Evolutionary conservation across 139 green algal genomes (phyloP).

Genomic region (Chlamydomonas applanata): DNA sequence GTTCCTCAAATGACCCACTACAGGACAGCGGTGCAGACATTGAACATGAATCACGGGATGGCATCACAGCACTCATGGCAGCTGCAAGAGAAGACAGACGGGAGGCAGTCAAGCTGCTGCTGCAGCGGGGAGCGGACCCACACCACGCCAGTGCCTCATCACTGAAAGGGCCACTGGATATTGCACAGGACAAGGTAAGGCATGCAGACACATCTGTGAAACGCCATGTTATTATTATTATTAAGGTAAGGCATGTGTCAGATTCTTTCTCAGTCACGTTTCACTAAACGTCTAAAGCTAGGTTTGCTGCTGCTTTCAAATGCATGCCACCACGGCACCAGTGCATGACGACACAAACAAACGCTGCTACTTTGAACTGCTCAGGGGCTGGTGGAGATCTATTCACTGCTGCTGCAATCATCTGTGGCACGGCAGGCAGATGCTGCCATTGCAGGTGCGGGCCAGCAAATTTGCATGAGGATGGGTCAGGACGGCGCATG

Average conservation of each 20-base stretch:
- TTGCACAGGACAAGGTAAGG: constrained; percentile 11
- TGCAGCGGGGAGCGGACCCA: neutral
- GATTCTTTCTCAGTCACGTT: neutral
- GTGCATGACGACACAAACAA: neutral
- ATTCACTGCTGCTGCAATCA: constrained; percentile 1
- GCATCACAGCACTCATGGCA: constrained; percentile 5
- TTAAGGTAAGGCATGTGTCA: neutral
- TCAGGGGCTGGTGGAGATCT: constrained; percentile 1
- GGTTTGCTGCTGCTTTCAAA: neutral
- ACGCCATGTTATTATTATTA: too few species aligned
- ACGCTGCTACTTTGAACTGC: neutral
- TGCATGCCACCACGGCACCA: neutral
- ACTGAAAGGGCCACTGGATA: neutral
- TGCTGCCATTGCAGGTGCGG: neutral
- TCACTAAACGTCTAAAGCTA: neutral
- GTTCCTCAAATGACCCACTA: too few species aligned
- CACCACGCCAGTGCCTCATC: neutral
- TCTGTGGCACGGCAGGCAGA: neutral
- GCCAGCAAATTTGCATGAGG: too few species aligned
- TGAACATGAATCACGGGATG: constrained; percentile 1
- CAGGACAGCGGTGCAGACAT: constrained; percentile 3
- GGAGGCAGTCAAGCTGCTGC: constrained; percentile 1
- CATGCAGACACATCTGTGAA: neutral
- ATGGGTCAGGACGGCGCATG: too few species aligned
- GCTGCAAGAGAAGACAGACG: neutral